These are phyloP conservation scores for Nissolia schottii DNA, from an alignment of 306 rosid species.

Conservation along the genomic window DNA sequence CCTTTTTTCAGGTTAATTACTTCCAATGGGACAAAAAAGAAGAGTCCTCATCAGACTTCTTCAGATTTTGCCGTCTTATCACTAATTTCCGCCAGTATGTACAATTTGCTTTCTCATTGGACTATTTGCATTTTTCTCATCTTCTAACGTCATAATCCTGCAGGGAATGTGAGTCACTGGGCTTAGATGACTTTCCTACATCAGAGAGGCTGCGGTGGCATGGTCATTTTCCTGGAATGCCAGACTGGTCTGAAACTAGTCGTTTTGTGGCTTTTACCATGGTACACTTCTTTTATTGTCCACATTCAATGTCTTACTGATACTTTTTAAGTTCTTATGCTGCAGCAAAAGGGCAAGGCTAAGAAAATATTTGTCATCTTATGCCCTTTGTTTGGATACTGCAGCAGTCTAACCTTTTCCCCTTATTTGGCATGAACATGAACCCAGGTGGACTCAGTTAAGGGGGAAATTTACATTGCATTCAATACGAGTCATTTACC, in stretches of 20 bases:
- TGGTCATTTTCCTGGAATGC: constrained; percentile 74
- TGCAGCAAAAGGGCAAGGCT: background rate
- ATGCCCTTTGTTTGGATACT: background rate
- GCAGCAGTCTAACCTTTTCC: constrained; percentile 1
- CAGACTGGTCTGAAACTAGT: constrained; percentile 85
- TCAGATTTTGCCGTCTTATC: constrained; percentile 80
- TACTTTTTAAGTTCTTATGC: background rate
- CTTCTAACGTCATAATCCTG: constrained; percentile 25
- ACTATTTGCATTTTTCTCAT: constrained; percentile 8
- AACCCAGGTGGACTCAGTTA: constrained; percentile 69
- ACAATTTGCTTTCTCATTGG: background rate
- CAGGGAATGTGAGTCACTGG: constrained; percentile 91
- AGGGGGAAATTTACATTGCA: constrained; percentile 78
- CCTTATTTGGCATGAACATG: constrained; percentile 26
- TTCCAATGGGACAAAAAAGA: constrained; percentile 91
- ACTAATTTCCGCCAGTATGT: constrained; percentile 72
- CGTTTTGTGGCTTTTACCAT: constrained; percentile 88
- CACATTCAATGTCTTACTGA: background rate
- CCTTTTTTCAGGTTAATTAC: constrained; percentile 69
- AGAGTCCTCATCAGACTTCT: constrained; percentile 66
- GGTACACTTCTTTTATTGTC: constrained; percentile 41
- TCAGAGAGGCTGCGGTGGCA: constrained; percentile 94
- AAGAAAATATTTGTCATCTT: background rate
- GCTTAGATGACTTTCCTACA: constrained; percentile 81
- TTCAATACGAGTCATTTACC: constrained; percentile 87